These are phyloP conservation scores for Gastrolobium bilobum DNA, from an alignment of 306 rosid genomes.

Conservation along the genomic window DNA sequence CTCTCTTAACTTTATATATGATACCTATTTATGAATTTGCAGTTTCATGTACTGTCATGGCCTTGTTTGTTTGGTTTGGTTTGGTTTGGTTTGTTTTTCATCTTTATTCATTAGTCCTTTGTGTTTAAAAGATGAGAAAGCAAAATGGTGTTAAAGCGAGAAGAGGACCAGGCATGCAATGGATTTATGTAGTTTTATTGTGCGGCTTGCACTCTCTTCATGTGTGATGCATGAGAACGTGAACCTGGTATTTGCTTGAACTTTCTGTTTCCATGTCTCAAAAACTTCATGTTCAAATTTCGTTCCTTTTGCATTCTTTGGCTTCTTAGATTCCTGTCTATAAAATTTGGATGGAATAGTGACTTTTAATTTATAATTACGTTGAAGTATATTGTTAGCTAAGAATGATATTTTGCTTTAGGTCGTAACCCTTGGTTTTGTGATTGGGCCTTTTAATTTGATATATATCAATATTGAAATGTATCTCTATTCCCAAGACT, in stretches of 20 bases:
- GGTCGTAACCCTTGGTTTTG: constrained; percentile 16
- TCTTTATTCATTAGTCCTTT: background rate
- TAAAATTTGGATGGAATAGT: no score
- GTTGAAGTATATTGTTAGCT: no score
- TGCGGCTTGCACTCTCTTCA: no score
- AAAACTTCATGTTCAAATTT: no score
- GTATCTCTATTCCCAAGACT: background rate
- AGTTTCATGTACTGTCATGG: background rate
- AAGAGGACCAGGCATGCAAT: constrained; percentile 9
- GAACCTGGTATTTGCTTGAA: no score
- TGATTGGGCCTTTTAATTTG: constrained; percentile 23
- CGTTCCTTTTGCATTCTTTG: no score
- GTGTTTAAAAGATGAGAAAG: background rate
- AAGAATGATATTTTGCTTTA: no score
- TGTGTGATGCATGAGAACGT: no score
- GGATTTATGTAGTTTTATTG: background rate
- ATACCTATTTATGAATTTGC: background rate
- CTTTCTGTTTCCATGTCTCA: no score
- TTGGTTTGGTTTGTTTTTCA: background rate
- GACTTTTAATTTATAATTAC: no score
- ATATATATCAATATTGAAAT: background rate
- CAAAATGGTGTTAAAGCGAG: background rate
- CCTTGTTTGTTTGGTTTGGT: background rate
- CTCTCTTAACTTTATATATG: background rate
- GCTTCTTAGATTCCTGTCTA: no score